phyloP scores from a whole-genome alignment of 75 land plant genomes.

The Pinus taeda region DNA sequence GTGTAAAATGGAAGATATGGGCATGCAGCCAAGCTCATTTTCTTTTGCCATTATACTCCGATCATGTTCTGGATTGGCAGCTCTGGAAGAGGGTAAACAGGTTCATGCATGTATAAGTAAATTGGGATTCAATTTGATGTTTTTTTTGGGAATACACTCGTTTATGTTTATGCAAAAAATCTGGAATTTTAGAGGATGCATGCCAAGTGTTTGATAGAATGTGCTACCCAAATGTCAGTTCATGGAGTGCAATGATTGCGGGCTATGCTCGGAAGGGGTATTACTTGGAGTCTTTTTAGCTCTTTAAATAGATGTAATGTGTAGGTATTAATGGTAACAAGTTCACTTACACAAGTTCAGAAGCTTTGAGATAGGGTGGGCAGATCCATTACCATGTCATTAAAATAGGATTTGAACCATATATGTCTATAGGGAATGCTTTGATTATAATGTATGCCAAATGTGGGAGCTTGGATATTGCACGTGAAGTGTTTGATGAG shows the following conservation, averaged over 20 bases:
- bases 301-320: slow-evolving; percentile 31
- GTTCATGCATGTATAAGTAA: background rate
- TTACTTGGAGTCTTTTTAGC: too few species aligned
- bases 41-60: background rate
- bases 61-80: too few species aligned
- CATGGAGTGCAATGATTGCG: background rate
- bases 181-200: too few species aligned
- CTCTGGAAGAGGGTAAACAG: background rate
- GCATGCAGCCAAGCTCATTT: background rate
- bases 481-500: slow-evolving; percentile 31
- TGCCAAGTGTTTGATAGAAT: too few species aligned
- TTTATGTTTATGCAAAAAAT: background rate
- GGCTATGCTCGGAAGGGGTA: background rate
- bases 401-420: slow-evolving; percentile 15
- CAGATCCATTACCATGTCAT: slow-evolving; percentile 45
- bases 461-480: slow-evolving; percentile 45
- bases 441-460: slow-evolving; percentile 71
- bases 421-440: slow-evolving; percentile 35
- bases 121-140: background rate
- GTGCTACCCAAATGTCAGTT: background rate
- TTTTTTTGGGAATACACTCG: background rate
- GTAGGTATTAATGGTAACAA: slow-evolving; percentile 20
- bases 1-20: background rate
- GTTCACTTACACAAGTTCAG: slow-evolving; percentile 32
- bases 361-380: slow-evolving; percentile 34